Evolutionary conservation across 179 eudicot species (phyloP).

Genomic region (Nepenthes alata): DNA sequence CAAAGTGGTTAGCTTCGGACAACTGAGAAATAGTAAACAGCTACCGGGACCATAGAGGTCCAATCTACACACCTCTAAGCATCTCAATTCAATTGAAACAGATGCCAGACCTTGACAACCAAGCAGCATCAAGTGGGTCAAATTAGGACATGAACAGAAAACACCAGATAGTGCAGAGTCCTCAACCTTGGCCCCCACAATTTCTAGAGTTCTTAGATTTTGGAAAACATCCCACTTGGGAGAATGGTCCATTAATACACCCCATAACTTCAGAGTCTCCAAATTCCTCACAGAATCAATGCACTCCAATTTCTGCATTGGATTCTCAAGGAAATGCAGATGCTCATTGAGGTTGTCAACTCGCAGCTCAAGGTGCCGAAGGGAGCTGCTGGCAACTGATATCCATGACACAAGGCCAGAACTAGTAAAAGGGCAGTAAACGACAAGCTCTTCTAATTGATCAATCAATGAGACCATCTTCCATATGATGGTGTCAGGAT

Average conservation of each 20-base stretch:
- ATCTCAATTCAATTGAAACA: conserved; percentile 37
- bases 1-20: conserved; percentile 47
- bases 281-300: conserved; percentile 46
- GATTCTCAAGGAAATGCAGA: conserved; percentile 15
- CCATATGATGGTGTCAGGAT: conserved; percentile 37
- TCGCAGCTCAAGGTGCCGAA: conserved; percentile 63
- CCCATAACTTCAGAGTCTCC: conserved; percentile 78
- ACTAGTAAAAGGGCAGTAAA: conserved; percentile 72
- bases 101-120: conserved; percentile 69
- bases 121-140: conserved; percentile 56
- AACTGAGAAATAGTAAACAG: conserved; percentile 35
- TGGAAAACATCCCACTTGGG: conserved; percentile 70
- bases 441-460: conserved; percentile 65
- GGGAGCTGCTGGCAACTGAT: conserved; percentile 23
- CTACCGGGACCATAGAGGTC: conserved; percentile 66
- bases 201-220: conserved; percentile 59
- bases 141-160: conserved; percentile 55
- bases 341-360: conserved; percentile 57
- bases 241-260: conserved; percentile 55
- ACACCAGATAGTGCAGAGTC: conserved; percentile 45
- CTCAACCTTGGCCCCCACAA: conserved; percentile 71
- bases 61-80: conserved; percentile 60
- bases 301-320: conserved; percentile 51
- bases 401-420: conserved; percentile 67
- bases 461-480: conserved; percentile 37